Percentiles rank a stretch among this genome's conserved stretches.
Conservation (phyloP, 176 grass and related monocot genomes). For the Ensete ventricosum region DNA sequence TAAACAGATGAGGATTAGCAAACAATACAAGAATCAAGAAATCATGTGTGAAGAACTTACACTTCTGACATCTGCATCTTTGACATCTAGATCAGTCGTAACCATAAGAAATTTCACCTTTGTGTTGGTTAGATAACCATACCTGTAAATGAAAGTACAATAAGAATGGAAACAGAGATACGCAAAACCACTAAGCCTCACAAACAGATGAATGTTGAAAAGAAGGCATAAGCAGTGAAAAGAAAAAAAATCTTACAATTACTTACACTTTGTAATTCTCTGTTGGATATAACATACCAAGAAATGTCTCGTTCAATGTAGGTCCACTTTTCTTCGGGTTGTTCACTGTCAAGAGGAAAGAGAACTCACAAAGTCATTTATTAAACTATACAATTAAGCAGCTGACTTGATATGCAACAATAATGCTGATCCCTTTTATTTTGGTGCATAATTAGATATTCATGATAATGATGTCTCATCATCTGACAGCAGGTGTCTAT, state of each 20-base stretch:
- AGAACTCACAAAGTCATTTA: not conserved
- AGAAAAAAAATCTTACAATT: not conserved
- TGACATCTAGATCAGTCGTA: constrained; percentile 84
- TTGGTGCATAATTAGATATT: not conserved
- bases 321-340: constrained; percentile 86
- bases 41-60: constrained; percentile 32
- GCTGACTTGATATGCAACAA: not conserved
- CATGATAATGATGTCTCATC: not conserved
- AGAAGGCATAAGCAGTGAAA: not conserved
- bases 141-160: constrained; percentile 35
- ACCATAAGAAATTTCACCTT: constrained; percentile 98
- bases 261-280: constrained; percentile 99
- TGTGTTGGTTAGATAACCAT: constrained; percentile 91
- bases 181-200: not conserved
- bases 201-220: not conserved
- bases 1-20: not conserved
- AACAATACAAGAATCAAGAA: not conserved
- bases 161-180: constrained; percentile 6
- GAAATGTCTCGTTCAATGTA: constrained; percentile 80
- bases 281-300: constrained; percentile 85
- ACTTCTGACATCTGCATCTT: constrained; percentile 90
- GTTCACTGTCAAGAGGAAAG: constrained; percentile 52
- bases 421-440: not conserved
- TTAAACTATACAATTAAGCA: not conserved
- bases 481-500: not conserved